Percentiles rank a stretch among this genome's conserved stretches.
Evolutionary conservation across 2,329 filamentous ascomycete genomes (phyloP).

Genomic region (Aspergillus fumigatiaffinis): DNA sequence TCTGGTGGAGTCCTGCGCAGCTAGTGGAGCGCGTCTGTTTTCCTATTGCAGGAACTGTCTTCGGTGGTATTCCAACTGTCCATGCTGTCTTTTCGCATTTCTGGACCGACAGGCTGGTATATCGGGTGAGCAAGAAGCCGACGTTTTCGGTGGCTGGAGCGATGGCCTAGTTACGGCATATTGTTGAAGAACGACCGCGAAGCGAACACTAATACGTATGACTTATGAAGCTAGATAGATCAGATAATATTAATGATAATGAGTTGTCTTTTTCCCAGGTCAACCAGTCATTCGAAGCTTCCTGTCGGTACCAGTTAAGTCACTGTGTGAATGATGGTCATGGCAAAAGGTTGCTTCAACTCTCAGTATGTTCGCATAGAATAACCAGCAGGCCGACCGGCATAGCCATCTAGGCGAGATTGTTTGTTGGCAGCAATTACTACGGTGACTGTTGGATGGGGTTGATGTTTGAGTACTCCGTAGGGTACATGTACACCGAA

Average conservation of each 20-base stretch:
- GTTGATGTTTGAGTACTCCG: too few species aligned
- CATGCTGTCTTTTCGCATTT: conserved; percentile 68
- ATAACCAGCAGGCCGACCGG: too few species aligned
- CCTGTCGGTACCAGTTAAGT: too few species aligned
- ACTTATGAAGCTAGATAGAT: not conserved
- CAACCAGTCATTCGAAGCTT: not conserved
- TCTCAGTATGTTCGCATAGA: too few species aligned
- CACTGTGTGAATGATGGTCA: too few species aligned
- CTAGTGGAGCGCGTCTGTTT: conserved; percentile 62
- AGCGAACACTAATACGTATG: not conserved
- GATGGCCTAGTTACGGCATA: not conserved
- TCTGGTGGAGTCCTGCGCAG: conserved; percentile 54
- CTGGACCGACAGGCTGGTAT: conserved; percentile 65
- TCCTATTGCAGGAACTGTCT: conserved; percentile 64
- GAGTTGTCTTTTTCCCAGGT: not conserved
- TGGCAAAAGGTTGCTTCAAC: too few species aligned
- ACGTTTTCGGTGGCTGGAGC: conserved; percentile 15
- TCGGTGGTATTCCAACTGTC: conserved; percentile 63
- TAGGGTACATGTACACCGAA: not conserved
- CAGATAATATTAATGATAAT: not conserved
- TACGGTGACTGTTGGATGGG: too few species aligned
- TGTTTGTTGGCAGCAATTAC: too few species aligned
- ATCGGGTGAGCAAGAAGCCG: conserved; percentile 68
- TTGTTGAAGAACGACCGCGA: not conserved
- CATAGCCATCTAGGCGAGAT: too few species aligned